Conservation (phyloP, 768 basidiomycete genomes). For the Tulasnella sp. region DNA sequence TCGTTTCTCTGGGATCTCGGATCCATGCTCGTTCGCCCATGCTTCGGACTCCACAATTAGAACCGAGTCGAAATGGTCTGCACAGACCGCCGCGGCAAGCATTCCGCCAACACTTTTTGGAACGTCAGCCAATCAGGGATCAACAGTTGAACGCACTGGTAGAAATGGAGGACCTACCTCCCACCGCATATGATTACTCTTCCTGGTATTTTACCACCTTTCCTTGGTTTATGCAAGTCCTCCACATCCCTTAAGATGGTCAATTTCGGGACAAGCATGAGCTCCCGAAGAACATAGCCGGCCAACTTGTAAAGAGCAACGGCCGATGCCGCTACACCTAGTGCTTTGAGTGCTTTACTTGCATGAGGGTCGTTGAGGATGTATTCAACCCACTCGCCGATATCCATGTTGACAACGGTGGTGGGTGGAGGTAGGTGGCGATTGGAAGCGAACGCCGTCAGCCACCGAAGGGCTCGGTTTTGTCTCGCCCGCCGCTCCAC, state of each 20-base stretch:
- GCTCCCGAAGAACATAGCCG: neutral
- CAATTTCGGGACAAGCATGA: slow-evolving; percentile 3
- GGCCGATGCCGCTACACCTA: neutral
- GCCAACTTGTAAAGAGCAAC: neutral
- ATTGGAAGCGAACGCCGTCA: too few relatives aligned
- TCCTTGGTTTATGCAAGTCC: slow-evolving; percentile 6
- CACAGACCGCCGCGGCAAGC: slow-evolving; percentile 7
- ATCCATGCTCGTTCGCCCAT: slow-evolving; percentile 1
- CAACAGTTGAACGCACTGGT: neutral
- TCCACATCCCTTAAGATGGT: slow-evolving; percentile 1
- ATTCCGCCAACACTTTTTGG: neutral
- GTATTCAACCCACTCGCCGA: neutral
- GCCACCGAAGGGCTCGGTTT: too few relatives aligned
- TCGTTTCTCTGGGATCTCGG: neutral
- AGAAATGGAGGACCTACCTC: neutral
- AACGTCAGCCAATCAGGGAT: neutral
- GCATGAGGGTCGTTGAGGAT: neutral
- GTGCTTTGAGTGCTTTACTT: neutral
- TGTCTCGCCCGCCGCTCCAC: too few relatives aligned
- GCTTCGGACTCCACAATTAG: slow-evolving; percentile 3
- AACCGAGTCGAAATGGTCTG: slow-evolving; percentile 13
- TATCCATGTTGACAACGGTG: neutral
- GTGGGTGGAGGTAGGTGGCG: neutral
- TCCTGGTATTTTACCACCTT: slow-evolving; percentile 4
- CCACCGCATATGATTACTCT: slow-evolving; percentile 8